Conservation (phyloP, 2,329 filamentous ascomycete genomes). For the Rutstroemia sp. region DNA sequence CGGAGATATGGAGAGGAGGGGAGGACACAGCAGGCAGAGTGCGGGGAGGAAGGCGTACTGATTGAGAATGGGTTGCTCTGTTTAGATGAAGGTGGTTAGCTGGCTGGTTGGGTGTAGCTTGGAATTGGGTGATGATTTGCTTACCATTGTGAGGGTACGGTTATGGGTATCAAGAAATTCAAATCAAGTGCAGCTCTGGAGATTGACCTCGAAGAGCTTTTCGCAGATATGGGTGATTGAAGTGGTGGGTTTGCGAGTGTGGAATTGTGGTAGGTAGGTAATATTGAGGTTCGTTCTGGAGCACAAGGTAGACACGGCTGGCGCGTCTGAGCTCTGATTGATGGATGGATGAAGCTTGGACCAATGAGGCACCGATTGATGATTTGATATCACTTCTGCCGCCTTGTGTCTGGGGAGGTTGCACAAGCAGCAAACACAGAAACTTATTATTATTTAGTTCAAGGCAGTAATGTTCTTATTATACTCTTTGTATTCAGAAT, state of each 20-base stretch:
- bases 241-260: conserved; percentile 12
- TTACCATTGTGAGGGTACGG: conserved; percentile 24
- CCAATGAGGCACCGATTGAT: conserved; percentile 23
- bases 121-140: conserved; percentile 1
- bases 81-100: conserved; percentile 27
- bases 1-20: neutral
- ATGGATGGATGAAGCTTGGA: conserved; percentile 25
- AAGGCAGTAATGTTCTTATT: too few species aligned
- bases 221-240: neutral
- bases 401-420: neutral
- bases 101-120: conserved; percentile 1
- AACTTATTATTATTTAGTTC: neutral
- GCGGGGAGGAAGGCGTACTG: conserved; percentile 49
- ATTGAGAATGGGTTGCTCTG: conserved; percentile 92
- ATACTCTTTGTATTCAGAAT: too few species aligned
- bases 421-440: neutral
- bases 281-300: conserved; percentile 12
- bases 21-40: neutral
- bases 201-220: neutral
- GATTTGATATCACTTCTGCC: neutral
- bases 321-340: conserved; percentile 18
- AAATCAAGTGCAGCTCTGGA: conserved; percentile 2
- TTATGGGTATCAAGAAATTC: neutral
- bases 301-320: conserved; percentile 28
- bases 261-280: conserved; percentile 5